Conservation (phyloP, 352 stramenopile species). For the Globisporangium camurandrum region DNA sequence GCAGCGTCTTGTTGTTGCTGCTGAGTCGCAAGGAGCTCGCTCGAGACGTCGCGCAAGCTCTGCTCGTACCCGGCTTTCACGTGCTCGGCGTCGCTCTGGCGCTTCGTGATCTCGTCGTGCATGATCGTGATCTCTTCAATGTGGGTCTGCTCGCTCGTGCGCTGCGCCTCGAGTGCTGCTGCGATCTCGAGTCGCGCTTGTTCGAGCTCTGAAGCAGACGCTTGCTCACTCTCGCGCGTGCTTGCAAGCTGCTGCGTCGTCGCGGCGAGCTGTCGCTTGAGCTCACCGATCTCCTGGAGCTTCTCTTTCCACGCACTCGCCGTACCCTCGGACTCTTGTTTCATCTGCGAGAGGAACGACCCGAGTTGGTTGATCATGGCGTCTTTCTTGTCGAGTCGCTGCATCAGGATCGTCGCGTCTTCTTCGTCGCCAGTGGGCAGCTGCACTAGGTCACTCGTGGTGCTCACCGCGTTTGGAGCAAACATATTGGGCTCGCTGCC, state of each 20-base stretch:
- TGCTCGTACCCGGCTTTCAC: conserved; percentile 30
- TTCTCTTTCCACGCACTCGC: conserved; percentile 54
- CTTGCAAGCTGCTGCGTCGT: conserved; percentile 31
- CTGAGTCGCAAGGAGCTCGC: conserved; percentile 23
- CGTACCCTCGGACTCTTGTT: conserved; percentile 60
- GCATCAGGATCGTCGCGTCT: conserved; percentile 16
- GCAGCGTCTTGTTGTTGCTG: conserved; percentile 19
- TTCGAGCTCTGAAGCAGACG: conserved; percentile 22
- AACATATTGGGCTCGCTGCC: neutral
- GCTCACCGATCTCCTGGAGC: conserved; percentile 38
- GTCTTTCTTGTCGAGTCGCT: conserved; percentile 46
- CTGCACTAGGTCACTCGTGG: neutral
- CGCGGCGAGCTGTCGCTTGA: conserved; percentile 29
- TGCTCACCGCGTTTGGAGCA: no score
- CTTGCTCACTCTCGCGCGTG: conserved; percentile 25
- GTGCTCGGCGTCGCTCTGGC: conserved; percentile 25
- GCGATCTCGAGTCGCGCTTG: conserved; percentile 32
- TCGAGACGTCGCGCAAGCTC: conserved; percentile 16
- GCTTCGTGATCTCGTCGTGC: conserved; percentile 49
- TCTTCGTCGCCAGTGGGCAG: no score
- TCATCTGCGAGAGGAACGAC: conserved; percentile 63
- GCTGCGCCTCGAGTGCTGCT: conserved; percentile 18
- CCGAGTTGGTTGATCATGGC: conserved; percentile 62
- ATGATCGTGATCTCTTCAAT: conserved; percentile 48
- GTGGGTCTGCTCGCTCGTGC: conserved; percentile 26